Evolutionary conservation across 106 monocot genomes (phyloP), one percentile per base, ranked within the genome.

Genomic region (Ottelia alismoides): DNA sequence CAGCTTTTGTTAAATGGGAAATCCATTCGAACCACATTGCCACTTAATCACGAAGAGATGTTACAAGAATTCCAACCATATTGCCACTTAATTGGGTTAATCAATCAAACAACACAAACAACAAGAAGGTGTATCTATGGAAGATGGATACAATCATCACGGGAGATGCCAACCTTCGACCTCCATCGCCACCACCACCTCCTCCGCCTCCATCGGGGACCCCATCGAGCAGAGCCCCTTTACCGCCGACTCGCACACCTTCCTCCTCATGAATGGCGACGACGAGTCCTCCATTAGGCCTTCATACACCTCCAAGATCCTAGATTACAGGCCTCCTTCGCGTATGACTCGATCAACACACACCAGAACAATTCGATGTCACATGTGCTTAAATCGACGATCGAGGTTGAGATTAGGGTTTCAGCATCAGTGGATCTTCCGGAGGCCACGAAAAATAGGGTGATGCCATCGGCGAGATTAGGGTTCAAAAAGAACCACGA

Each of bases 401-500:
- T 45, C 10, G 81, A 70, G 12, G 77, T 73, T 1, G 68, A 75
- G 45, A 81, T 60, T 11, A 94, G 61, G 31, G 53, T 14, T 31
- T 70, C 64, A 1, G 94, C 80, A 11, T 88, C 75, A 21, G 20
- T 7, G 19, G 45, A 22, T 20, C 56, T 19, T 18, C 70, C 73
- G 9, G 65, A 50, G 23, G 64, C 49, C 57, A 81, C 84, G 28
- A 88, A 75, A 19, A 84, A 20, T 2, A 84, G 61, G 26, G 74
- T 63, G n/a, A 82, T 43, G 22, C 45, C 53, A 19, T 88, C 75
- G 1, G 71, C 70, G 51, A 81, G 72, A 49, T 68, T 81, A n/a
- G 94, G 62, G 73, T 70, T 73, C 84, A 80, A 84, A 2, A 43
- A 62, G 67, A 88, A 94, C 88, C 88, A 88, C 53, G 45, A 19